Percentiles rank a stretch among this genome's conserved stretches.
Evolutionary conservation across 2,329 filamentous ascomycete species (phyloP).

Genomic region (Neodidymelliopsis sp.): DNA sequence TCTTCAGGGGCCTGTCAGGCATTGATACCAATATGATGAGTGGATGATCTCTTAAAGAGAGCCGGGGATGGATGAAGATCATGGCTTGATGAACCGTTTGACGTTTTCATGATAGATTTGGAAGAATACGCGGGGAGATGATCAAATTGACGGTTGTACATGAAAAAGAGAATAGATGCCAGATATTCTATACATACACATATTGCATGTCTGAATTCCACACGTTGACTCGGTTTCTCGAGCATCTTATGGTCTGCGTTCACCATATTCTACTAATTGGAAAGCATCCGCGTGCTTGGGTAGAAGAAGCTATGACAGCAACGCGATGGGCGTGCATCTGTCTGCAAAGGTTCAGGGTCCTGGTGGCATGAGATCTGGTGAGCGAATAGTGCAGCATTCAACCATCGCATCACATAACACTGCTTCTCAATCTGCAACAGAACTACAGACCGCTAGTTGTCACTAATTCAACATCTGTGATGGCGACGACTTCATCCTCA

Average conservation of each 20-base stretch:
- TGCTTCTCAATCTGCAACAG: background rate
- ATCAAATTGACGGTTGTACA: conserved; percentile 12
- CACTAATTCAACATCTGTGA: background rate
- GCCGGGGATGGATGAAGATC: conserved; percentile 4
- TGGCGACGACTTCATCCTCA: background rate
- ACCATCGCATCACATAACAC: background rate
- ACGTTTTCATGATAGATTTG: conserved; percentile 6
- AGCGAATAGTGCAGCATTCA: background rate
- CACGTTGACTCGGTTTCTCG: too few relatives aligned
- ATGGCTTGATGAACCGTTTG: conserved; percentile 14
- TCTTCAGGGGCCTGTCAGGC: background rate
- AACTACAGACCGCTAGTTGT: background rate
- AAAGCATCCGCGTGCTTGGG: too few relatives aligned
- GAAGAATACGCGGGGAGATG: background rate
- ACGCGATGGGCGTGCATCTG: too few relatives aligned
- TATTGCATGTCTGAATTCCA: conserved; percentile 2
- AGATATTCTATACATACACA: conserved; percentile 14
- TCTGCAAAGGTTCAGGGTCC: background rate
- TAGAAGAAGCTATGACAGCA: too few relatives aligned
- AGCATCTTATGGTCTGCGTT: too few relatives aligned
- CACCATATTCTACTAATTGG: too few relatives aligned
- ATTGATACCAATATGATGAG: conserved; percentile 6
- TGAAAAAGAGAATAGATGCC: background rate
- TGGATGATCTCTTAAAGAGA: background rate
- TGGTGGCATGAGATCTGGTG: conserved; percentile 10